phyloP scores from a whole-genome alignment of 1,139 yeast species.

The Yamadazyma membranifaciens region DNA sequence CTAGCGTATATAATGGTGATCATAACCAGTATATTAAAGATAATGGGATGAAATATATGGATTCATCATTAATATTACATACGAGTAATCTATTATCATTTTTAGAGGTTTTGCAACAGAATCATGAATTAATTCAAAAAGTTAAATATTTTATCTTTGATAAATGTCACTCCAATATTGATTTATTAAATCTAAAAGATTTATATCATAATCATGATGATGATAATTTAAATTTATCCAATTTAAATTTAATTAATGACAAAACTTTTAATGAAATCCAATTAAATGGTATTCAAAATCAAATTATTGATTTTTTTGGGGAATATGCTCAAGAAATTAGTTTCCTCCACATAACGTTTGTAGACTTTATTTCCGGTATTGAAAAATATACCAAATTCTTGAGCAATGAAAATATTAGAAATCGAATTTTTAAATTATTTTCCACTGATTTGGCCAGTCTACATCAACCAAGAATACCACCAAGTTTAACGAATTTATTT shows the following conservation, averaged over 20 bases:
- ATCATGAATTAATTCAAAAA: slow-evolving; percentile 21
- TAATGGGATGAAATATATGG: slow-evolving; percentile 33
- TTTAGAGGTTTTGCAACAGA: slow-evolving; percentile 19
- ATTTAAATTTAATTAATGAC: too few species aligned
- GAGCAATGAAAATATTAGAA: slow-evolving; percentile 25
- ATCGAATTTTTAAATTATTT: slow-evolving; percentile 32
- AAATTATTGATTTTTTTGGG: slow-evolving; percentile 30
- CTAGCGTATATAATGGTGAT: slow-evolving; percentile 21
- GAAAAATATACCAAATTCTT: slow-evolving; percentile 26
- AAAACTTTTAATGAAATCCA: slow-evolving; percentile 3
- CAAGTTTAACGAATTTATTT: slow-evolving; percentile 30
- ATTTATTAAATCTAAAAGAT: background rate
- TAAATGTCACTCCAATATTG: slow-evolving; percentile 26
- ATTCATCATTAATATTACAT: slow-evolving; percentile 27
- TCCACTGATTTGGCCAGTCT: slow-evolving; percentile 26
- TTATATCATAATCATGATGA: background rate
- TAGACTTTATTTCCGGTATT: slow-evolving; percentile 28
- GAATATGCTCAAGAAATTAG: slow-evolving; percentile 23
- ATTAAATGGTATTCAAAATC: slow-evolving; percentile 10
- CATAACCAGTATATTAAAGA: slow-evolving; percentile 22
- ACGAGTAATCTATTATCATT: slow-evolving; percentile 21
- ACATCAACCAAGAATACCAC: slow-evolving; percentile 27
- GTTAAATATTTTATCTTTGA: slow-evolving; percentile 36
- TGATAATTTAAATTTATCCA: background rate
- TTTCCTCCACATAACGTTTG: slow-evolving; percentile 36